These are phyloP conservation scores for Plenodomus biglobosus DNA, from an alignment of 2,329 filamentous ascomycete genomes.

Conservation along the genomic window DNA sequence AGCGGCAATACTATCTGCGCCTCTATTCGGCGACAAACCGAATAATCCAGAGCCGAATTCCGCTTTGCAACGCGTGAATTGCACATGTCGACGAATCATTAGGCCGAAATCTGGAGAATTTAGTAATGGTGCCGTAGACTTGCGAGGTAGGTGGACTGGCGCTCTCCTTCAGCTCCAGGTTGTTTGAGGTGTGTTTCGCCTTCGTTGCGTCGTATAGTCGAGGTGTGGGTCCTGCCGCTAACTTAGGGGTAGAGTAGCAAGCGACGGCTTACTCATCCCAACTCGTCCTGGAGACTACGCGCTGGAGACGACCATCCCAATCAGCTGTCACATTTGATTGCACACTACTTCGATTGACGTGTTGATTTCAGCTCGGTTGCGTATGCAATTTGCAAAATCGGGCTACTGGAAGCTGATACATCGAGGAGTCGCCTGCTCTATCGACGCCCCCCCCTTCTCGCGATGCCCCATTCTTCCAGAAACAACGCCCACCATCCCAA, in stretches of 20 bases:
- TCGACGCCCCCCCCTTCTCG: conserved; percentile 11
- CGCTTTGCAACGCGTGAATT: conserved; percentile 6
- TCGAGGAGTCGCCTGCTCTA: conserved; percentile 14
- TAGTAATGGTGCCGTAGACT: conserved; percentile 27
- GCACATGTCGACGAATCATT: conserved; percentile 22
- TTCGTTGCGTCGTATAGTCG: conserved; percentile 23
- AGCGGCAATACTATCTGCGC: neutral
- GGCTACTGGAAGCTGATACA: conserved; percentile 14
- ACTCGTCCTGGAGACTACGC: conserved; percentile 6
- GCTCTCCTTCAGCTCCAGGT: conserved; percentile 16
- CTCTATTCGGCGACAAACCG: neutral
- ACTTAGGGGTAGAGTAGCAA: conserved; percentile 1
- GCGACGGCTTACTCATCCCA: conserved; percentile 15
- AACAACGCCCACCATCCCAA: conserved; percentile 26
- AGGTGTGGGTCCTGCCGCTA: conserved; percentile 9
- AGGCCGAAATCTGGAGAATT: conserved; percentile 10
- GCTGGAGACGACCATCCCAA: conserved; percentile 14
- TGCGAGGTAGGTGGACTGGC: conserved; percentile 23
- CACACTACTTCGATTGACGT: conserved; percentile 1
- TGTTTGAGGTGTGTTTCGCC: conserved; percentile 32
- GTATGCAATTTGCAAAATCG: conserved; percentile 5
- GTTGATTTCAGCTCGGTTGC: neutral
- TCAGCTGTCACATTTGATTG: conserved; percentile 3
- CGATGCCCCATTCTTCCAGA: conserved; percentile 20
- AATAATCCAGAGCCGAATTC: conserved; percentile 1